Base-by-base conservation (phyloP, 768 basidiomycete genomes). In the Serendipita sp. region DNA sequence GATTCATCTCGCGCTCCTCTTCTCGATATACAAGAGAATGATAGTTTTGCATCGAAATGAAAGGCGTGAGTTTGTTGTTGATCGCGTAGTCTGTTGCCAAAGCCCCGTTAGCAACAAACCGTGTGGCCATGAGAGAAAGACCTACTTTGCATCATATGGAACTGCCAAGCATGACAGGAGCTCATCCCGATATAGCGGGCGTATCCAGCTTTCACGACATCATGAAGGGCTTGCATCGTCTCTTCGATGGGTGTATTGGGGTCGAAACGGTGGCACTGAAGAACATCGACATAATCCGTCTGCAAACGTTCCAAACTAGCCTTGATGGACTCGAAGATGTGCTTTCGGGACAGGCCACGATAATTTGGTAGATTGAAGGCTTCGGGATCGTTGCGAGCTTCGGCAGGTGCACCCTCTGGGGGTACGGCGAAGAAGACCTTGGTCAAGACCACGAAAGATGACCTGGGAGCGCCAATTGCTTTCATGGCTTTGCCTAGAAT, bases 261-360 rank as follows among this genome's bases (percentile, higher is more conserved):
- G 66, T 81, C 80, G 61, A 79, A 79, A 22, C 80, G 75, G 75
- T 65, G 67, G 77, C 71, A 72, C 61, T 76, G 76, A 9, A 76
- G 68, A 2, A 76, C 65, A 66, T 77, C 77, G 65, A 78, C 70
- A 61, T 76, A 77, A 50, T 76, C 74, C 48, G 71, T 44, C 20
- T 75, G 73, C 1, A 78, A 69, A 14, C 76, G 64, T 61, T 73
- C 68, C 34, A 77, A 65, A 76, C 71, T 81, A 16, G 74, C 72
- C 67, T 83, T 82, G 38, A 85, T 79, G 1, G 72, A 66, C 33
- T 74, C 76, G 65, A 79, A 77, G 67, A 79, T 77, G 66, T 77
- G 73, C 72, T 77, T 70, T 24, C 70, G 63, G 2, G 64, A 48
- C 9, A 62, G 42, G 26, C 62, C 61, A 28, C 31, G 17, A 24